Conservation (phyloP, 176 grass and related monocot species). For the Cocos nucifera region DNA sequence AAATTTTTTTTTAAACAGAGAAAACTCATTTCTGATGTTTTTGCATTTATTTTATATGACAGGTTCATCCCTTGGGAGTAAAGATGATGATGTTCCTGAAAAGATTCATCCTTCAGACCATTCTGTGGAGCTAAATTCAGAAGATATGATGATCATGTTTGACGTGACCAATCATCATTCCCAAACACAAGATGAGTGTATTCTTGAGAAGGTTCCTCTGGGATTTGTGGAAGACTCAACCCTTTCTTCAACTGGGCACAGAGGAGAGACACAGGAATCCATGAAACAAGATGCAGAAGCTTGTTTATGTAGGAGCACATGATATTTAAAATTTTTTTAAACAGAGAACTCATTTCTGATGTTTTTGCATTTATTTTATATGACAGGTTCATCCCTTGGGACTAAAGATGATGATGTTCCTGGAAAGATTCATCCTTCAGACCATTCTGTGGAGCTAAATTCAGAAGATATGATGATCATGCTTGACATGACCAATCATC, state of each 20-base stretch:
- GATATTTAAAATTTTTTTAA: background rate
- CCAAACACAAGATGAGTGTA: slow-evolving; percentile 21
- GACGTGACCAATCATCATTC: slow-evolving; percentile 7
- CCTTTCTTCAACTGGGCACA: slow-evolving; percentile 22
- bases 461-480: slow-evolving; percentile 25
- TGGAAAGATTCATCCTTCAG: slow-evolving; percentile 1
- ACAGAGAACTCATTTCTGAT: background rate
- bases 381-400: background rate
- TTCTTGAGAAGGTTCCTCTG: slow-evolving; percentile 18
- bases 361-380: slow-evolving; percentile 2
- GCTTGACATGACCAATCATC: slow-evolving; percentile 14
- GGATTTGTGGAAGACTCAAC: slow-evolving; percentile 25
- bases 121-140: slow-evolving; percentile 37
- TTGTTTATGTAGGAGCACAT: slow-evolving; percentile 24
- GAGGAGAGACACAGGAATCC: slow-evolving; percentile 15
- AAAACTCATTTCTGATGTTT: background rate
- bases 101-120: background rate
- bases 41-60: slow-evolving; percentile 2
- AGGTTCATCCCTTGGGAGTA: slow-evolving; percentile 5
- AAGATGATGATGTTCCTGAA: slow-evolving; percentile 9
- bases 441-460: slow-evolving; percentile 30
- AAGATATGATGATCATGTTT: slow-evolving; percentile 19
- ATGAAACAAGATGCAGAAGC: slow-evolving; percentile 21
- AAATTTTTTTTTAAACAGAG: background rate
- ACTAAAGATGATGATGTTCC: slow-evolving; percentile 11